These are phyloP conservation scores for Lepraria neglecta DNA, from an alignment of 495 filamentous ascomycete species.

Conservation along the genomic window DNA sequence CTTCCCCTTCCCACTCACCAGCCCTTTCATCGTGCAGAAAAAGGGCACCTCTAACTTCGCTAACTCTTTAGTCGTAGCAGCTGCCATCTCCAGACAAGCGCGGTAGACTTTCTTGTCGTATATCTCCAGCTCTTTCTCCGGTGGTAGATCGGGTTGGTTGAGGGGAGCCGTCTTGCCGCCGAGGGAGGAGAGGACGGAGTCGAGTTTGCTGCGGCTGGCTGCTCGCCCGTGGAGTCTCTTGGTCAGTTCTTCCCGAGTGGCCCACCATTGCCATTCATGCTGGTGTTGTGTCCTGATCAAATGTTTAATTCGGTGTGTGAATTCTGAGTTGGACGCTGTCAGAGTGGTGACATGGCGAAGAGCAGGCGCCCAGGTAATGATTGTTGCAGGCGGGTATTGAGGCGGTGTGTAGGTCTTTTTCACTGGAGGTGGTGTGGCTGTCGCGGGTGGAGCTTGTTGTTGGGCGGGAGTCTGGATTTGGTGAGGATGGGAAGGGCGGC, in stretches of 20 bases:
- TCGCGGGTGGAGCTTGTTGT: conserved; percentile 9
- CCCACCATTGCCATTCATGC: conserved; percentile 62
- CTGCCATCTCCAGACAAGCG: conserved; percentile 53
- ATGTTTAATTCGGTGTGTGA: conserved; percentile 39
- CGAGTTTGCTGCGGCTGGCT: conserved; percentile 48
- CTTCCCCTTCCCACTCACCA: conserved; percentile 25
- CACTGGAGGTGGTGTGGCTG: neutral
- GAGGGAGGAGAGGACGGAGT: conserved; percentile 39
- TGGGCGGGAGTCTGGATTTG: conserved; percentile 28
- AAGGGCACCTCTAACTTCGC: conserved; percentile 57
- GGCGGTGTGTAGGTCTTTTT: conserved; percentile 17
- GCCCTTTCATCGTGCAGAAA: conserved; percentile 46
- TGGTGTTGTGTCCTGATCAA: conserved; percentile 58
- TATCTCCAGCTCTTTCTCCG: conserved; percentile 49
- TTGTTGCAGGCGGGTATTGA: conserved; percentile 46
- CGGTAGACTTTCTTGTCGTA: conserved; percentile 51
- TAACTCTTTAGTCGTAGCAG: conserved; percentile 50
- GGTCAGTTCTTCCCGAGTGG: conserved; percentile 45
- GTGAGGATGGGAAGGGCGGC: conserved; percentile 41
- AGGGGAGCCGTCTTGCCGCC: neutral
- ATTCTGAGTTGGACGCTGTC: conserved; percentile 44
- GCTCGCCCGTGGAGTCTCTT: conserved; percentile 43
- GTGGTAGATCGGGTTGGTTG: neutral
- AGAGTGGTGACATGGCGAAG: conserved; percentile 57
- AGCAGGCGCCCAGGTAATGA: conserved; percentile 60